Evolutionary conservation across 176 grass and related monocot genomes (phyloP), one percentile per base, ranked within the genome.

Genomic region (Dendrocalamus sinicus): DNA sequence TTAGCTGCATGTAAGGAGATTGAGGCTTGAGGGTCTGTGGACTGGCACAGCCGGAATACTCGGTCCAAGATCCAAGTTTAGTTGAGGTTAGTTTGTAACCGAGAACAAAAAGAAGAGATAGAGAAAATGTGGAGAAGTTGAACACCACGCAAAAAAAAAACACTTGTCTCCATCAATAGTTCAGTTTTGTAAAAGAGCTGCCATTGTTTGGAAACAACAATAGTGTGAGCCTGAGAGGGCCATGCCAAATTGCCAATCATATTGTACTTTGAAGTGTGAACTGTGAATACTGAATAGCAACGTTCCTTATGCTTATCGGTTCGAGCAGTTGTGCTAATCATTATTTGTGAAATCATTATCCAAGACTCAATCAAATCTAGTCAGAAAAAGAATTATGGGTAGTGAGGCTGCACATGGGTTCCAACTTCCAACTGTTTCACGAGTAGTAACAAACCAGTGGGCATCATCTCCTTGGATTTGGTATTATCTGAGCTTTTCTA

Each of bases 211-310:
- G n/a, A n/a, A n/a, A n/a, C n/a, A n/a, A n/a, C n/a, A n/a, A n/a
- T n/a, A 70, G 7, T 12, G 64, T 60, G 19, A 13, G 24, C 26
- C 15, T 73, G 23, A 39, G 41, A 78, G 15, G 60, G n/a, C 55
- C 26, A 67, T 53, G 78, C 78, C 63, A 81, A 15, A 44, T 52
- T 16, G 45, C n/a, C 43, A 62, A 73, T 73, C 84, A 86, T 20
- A 51, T 47, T 72, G 67, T 54, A 51, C 32, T 67, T 54, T 9
- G 60, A 62, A 60, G 22, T 60, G 24, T 54, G 67, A 73, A 66
- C 44, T 74, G 63, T 35, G 32, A 35, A 35, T 35, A 35, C 32
- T 20, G 3, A 67, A 20, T 67, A 24, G 0, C 32, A 44, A 6
- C 23, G 17, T 61, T 62, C 41, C 12, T 46, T 57, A 54, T 65